phyloP scores from a whole-genome alignment of 2,329 filamentous ascomycete genomes.

The Tolypocladium ovalisporum region DNA sequence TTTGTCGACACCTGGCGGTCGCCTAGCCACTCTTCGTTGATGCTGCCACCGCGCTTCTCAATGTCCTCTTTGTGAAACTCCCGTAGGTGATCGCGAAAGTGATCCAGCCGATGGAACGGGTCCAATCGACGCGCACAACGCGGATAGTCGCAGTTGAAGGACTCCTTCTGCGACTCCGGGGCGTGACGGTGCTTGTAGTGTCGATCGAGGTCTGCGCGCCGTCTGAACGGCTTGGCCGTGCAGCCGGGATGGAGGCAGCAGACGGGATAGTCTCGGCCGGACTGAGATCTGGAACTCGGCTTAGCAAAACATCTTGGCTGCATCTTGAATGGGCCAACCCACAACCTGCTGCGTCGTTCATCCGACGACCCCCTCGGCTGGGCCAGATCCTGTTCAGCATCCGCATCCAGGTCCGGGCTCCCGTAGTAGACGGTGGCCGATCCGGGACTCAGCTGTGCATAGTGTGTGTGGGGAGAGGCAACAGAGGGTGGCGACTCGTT shows the following conservation, averaged over 20 bases:
- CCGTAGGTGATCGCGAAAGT: conserved; percentile 46
- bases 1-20: conserved; percentile 24
- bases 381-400: conserved; percentile 6
- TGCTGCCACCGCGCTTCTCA: conserved; percentile 29
- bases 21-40: conserved; percentile 26
- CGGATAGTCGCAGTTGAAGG: conserved; percentile 40
- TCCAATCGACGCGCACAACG: conserved; percentile 31
- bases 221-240: conserved; percentile 33
- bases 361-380: conserved; percentile 6
- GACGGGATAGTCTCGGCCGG: conserved; percentile 21
- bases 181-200: conserved; percentile 40
- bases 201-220: conserved; percentile 42
- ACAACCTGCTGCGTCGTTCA: conserved; percentile 4
- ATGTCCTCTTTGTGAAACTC: conserved; percentile 45
- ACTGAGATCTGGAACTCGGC: neutral
- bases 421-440: conserved; percentile 5
- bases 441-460: conserved; percentile 3
- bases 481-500: neutral
- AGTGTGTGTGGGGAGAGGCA: neutral
- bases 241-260: conserved; percentile 30
- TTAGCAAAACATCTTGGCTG: neutral
- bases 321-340: neutral
- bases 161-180: conserved; percentile 26
- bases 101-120: conserved; percentile 43
- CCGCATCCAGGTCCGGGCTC: conserved; percentile 8